Evolutionary conservation across 2,329 filamentous ascomycete species (phyloP).

Genomic region (Trichoderma aggressivum): DNA sequence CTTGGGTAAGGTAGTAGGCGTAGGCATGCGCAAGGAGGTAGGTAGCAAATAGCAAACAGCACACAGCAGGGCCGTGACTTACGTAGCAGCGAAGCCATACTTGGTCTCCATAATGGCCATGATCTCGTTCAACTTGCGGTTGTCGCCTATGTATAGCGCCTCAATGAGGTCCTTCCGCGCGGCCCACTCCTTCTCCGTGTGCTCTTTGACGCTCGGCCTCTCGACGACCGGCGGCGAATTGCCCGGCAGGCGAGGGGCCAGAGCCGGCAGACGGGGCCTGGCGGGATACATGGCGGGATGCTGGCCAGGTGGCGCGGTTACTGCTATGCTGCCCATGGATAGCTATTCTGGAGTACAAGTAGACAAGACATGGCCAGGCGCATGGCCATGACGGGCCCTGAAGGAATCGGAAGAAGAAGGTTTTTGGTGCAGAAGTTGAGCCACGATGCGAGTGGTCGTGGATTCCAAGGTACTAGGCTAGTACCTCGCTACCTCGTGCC

Average conservation of each 20-base stretch:
- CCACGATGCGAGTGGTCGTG: neutral
- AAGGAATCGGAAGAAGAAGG: slow-evolving; percentile 5
- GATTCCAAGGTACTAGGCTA: neutral
- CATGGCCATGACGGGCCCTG: slow-evolving; percentile 10
- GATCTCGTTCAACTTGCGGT: slow-evolving; percentile 36
- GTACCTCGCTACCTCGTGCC: neutral
- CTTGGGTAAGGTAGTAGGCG: neutral
- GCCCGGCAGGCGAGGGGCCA: slow-evolving; percentile 35
- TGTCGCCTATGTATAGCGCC: slow-evolving; percentile 35
- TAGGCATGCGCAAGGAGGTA: neutral
- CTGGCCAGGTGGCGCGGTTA: neutral
- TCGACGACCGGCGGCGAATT: slow-evolving; percentile 25
- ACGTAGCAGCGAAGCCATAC: slow-evolving; percentile 38
- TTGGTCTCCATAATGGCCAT: slow-evolving; percentile 35
- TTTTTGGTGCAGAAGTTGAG: slow-evolving; percentile 1
- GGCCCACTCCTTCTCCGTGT: slow-evolving; percentile 36
- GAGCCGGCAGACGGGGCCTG: slow-evolving; percentile 28
- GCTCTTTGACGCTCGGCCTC: slow-evolving; percentile 32
- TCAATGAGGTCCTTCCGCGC: slow-evolving; percentile 32
- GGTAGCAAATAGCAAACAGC: neutral
- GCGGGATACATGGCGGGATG: slow-evolving; percentile 16
- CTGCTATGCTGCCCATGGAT: slow-evolving; percentile 11
- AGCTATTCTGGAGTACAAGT: neutral
- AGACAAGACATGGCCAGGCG: slow-evolving; percentile 12
- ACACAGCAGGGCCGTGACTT: slow-evolving; percentile 23